These are phyloP conservation scores for Apiosordaria backusii DNA, from an alignment of 495 filamentous ascomycete genomes.

Conservation along the genomic window DNA sequence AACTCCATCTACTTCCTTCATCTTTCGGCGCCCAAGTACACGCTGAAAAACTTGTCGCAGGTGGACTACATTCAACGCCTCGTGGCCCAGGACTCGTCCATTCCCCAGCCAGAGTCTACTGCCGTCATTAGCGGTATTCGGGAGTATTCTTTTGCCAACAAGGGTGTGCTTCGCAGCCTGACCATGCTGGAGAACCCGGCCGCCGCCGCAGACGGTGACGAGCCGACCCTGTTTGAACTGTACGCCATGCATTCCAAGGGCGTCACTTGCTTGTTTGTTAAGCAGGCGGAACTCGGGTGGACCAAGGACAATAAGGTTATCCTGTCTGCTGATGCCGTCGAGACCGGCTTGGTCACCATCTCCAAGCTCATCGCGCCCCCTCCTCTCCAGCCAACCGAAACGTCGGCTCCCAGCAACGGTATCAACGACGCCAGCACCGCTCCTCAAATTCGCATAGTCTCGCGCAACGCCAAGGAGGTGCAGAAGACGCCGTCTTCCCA, in stretches of 20 bases:
- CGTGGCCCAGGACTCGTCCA: slow-evolving; percentile 62
- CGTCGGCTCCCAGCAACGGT: slow-evolving; percentile 23
- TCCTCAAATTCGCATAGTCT: slow-evolving; percentile 37
- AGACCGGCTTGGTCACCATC: slow-evolving; percentile 56
- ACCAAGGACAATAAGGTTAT: slow-evolving; percentile 79
- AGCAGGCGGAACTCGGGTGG: slow-evolving; percentile 87
- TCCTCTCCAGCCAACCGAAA: slow-evolving; percentile 32
- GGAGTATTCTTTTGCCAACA: slow-evolving; percentile 87
- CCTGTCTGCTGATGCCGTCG: slow-evolving; percentile 66
- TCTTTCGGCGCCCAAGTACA: slow-evolving; percentile 88
- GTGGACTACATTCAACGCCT: slow-evolving; percentile 78
- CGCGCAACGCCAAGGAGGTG: slow-evolving; percentile 41
- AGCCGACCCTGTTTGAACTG: slow-evolving; percentile 75
- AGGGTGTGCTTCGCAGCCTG: slow-evolving; percentile 83
- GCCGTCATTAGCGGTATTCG: slow-evolving; percentile 93
- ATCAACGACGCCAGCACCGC: slow-evolving; percentile 14
- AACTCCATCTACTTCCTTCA: slow-evolving; percentile 98
- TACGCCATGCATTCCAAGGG: slow-evolving; percentile 98
- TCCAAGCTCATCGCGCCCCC: slow-evolving; percentile 41
- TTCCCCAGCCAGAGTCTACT: slow-evolving; percentile 85
- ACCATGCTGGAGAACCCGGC: slow-evolving; percentile 69
- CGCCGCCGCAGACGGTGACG: slow-evolving; percentile 51
- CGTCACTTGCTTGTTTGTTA: slow-evolving; percentile 79
- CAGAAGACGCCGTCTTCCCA: slow-evolving; percentile 33
- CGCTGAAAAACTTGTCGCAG: slow-evolving; percentile 73